Conservation (phyloP, 495 filamentous ascomycete genomes). For the Darksidea phi region DNA sequence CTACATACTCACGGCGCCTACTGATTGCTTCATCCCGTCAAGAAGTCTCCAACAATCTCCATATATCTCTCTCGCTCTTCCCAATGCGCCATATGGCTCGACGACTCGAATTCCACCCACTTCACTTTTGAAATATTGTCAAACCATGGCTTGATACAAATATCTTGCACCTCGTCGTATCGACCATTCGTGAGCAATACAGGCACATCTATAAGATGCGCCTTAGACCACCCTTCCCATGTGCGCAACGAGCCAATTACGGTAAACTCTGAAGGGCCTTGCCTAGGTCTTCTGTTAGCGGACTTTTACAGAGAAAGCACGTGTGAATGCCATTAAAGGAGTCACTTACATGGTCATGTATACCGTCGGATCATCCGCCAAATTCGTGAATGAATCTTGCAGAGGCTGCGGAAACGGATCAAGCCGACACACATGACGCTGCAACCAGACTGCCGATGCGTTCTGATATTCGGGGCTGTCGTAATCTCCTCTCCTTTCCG, state of each 20-base stretch:
- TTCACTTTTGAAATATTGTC: slow-evolving; percentile 46
- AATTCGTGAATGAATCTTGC: slow-evolving; percentile 36
- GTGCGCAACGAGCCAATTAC: slow-evolving; percentile 48
- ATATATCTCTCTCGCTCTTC: slow-evolving; percentile 47
- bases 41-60: slow-evolving; percentile 35
- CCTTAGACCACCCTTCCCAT: slow-evolving; percentile 42
- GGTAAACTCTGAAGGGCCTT: slow-evolving; percentile 52
- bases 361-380: slow-evolving; percentile 48
- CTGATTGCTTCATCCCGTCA: slow-evolving; percentile 4
- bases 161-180: slow-evolving; percentile 52
- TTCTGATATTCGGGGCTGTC: slow-evolving; percentile 49
- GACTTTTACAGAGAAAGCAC: background rate
- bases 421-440: slow-evolving; percentile 46
- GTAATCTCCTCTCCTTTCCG: slow-evolving; percentile 43
- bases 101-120: slow-evolving; percentile 50
- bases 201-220: slow-evolving; percentile 44
- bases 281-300: slow-evolving; percentile 13
- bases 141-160: slow-evolving; percentile 49
- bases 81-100: slow-evolving; percentile 49
- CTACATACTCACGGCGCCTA: too few relatives aligned
- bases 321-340: background rate
- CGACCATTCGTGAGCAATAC: slow-evolving; percentile 53
- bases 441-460: slow-evolving; percentile 48
- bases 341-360: slow-evolving; percentile 47
- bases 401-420: slow-evolving; percentile 44